phyloP scores from a whole-genome alignment of 441 rosid species.

The Eutrema salsugineum region DNA sequence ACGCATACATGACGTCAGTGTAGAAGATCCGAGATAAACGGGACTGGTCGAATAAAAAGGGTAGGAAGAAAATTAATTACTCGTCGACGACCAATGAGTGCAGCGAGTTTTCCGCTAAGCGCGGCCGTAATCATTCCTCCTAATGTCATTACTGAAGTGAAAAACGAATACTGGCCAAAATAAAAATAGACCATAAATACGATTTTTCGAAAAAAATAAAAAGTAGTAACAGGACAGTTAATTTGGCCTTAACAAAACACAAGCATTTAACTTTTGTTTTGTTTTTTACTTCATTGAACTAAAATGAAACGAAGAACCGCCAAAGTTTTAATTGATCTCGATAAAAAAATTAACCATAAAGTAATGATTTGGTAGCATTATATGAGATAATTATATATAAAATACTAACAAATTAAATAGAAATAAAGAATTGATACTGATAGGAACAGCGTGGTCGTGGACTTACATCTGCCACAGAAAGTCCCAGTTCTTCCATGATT shows the following conservation, averaged over 20 bases:
- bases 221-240: too few relatives aligned
- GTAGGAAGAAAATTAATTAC: constrained; percentile 22
- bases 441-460: background rate
- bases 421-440: too few relatives aligned
- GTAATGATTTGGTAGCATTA: too few relatives aligned
- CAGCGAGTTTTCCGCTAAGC: constrained; percentile 46
- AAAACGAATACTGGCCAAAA: constrained; percentile 45
- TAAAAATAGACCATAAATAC: background rate
- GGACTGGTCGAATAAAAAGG: background rate
- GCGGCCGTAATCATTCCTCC: constrained; percentile 53
- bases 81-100: constrained; percentile 39
- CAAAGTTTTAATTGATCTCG: too few relatives aligned
- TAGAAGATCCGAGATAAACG: background rate
- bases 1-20: background rate
- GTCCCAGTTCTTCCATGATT: constrained; percentile 53
- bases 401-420: too few relatives aligned
- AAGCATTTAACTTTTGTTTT: too few relatives aligned
- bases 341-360: too few relatives aligned
- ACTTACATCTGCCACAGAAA: constrained; percentile 50
- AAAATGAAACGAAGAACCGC: too few relatives aligned
- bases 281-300: too few relatives aligned
- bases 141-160: constrained; percentile 47
- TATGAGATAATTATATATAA: too few relatives aligned
- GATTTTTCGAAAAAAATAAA: too few relatives aligned
- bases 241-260: too few relatives aligned